A percentile compares a stretch with the other conserved stretches of the same genome.
phyloP scores from a whole-genome alignment of 495 filamentous ascomycete species.

The Schizothecium vesticola region DNA sequence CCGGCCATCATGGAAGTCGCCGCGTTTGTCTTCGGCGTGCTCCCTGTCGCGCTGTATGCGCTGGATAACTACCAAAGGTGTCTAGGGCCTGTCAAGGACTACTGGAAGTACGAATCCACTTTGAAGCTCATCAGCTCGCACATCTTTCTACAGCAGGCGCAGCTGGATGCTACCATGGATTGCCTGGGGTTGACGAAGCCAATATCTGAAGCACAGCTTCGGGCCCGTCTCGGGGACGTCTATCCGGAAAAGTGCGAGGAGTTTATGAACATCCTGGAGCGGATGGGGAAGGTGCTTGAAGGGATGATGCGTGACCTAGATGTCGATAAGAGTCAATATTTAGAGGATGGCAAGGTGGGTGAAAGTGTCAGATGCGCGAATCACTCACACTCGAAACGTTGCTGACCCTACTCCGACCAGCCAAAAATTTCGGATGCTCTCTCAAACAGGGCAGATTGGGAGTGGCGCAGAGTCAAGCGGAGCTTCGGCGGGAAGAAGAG shows the following conservation, averaged over 20 bases:
- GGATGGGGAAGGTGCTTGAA: background rate
- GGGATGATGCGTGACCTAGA: background rate
- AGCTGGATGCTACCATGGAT: slow-evolving; percentile 1
- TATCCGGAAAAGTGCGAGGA: background rate
- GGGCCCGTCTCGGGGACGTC: background rate
- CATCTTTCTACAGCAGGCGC: slow-evolving; percentile 7
- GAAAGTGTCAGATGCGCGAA: background rate
- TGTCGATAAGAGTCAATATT: background rate
- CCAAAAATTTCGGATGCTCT: too few relatives aligned
- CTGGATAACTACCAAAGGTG: slow-evolving; percentile 11
- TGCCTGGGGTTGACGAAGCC: too few relatives aligned
- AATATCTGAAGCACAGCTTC: background rate
- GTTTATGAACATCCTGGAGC: background rate
- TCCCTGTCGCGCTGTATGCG: slow-evolving; percentile 5
- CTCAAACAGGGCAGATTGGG: background rate
- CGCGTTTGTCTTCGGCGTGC: slow-evolving; percentile 2
- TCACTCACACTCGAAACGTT: background rate
- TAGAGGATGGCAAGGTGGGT: background rate
- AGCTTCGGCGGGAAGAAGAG: background rate
- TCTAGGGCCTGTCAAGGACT: background rate
- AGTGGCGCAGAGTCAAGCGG: slow-evolving; percentile 2
- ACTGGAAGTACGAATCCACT: slow-evolving; percentile 6
- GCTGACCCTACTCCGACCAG: too few relatives aligned
- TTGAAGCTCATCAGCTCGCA: background rate
- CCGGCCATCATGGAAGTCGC: slow-evolving; percentile 3